A percentile compares a stretch with the other conserved stretches of the same genome.
Evolutionary conservation across 208 protist species (phyloP).

Genomic region (Crithidia expoeki): DNA sequence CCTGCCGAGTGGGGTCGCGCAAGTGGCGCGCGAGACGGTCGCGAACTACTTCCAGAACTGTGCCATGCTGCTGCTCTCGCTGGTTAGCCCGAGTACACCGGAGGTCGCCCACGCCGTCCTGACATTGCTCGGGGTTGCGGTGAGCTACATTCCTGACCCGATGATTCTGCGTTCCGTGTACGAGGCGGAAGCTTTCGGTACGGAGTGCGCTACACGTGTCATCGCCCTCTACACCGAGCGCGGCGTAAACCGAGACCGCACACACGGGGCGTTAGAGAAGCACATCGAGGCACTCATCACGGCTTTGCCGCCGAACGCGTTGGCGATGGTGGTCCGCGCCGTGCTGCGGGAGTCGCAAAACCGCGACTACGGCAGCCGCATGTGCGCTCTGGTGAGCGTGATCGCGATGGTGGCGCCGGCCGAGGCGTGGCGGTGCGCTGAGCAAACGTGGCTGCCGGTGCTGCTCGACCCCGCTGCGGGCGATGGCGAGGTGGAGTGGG

Average conservation of each 20-base stretch:
- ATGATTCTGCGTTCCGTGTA: constrained; percentile 8
- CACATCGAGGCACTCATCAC: constrained; percentile 23
- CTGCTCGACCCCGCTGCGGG: constrained; percentile 24
- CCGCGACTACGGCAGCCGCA: constrained; percentile 34
- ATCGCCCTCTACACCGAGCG: constrained; percentile 28
- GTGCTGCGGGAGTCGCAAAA: constrained; percentile 23
- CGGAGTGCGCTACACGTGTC: constrained; percentile 11
- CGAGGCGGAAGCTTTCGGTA: constrained; percentile 24
- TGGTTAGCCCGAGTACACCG: constrained; percentile 42
- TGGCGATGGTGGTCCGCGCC: constrained; percentile 14
- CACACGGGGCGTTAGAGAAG: neutral
- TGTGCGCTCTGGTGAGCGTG: constrained; percentile 40
- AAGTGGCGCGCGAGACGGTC: constrained; percentile 30
- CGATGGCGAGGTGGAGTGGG: constrained; percentile 47
- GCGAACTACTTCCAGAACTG: constrained; percentile 36
- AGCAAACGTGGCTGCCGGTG: constrained; percentile 39
- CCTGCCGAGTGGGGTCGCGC: constrained; percentile 19
- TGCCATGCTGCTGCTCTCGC: constrained; percentile 27
- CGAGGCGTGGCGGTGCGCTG: constrained; percentile 41
- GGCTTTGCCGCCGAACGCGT: constrained; percentile 19
- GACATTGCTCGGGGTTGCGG: constrained; percentile 23
- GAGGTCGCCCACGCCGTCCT: constrained; percentile 19
- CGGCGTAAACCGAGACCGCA: neutral
- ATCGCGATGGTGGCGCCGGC: constrained; percentile 39
- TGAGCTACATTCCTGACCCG: constrained; percentile 12